Evolutionary conservation across 108 stramenopile genomes (phyloP), one percentile per base, ranked within the genome.

Genomic region (Aurantiochytrium sp.): DNA sequence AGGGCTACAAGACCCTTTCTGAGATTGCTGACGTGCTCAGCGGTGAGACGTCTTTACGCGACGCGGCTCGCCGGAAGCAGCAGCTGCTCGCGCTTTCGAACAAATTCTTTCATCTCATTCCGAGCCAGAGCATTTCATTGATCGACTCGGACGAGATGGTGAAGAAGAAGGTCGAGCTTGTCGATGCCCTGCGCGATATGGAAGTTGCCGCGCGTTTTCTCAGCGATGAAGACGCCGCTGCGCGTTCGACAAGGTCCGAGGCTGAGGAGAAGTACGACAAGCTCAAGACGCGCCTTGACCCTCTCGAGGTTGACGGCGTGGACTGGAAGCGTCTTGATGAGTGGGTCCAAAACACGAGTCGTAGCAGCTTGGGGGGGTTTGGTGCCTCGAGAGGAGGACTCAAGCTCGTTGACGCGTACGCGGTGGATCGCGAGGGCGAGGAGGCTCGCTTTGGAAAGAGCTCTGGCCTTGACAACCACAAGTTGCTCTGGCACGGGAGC

Each of bases 401-500:
- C 6, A 83, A 83, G 76, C 47, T 90, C 55, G 55, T 90, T 18
- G 88, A 90, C 18, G 88, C 88, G 18, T 90, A 72, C 47, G 60
- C 16, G 43, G 90, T 88, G 5, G 8, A 19, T 58, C 73, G 90
- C 23, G 90, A 60, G n/a, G 90, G 88, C 18, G 90, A 90, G 58
- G 64, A 45, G 5, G 21, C 12, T 14, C 90, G 88, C 42, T 90
- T 90, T 59, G 87, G 18, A 0, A 55, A 49, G 45, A 57, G 6
- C 6, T 14, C 43, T 59, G 4, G 83, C 21, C 58, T 88, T 28
- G 72, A 43, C 25, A 73, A 91, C 57, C 44, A 60, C 49, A 88
- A 64, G 21, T 51, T 91, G 0, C 47, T 91, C 29, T 91, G 91
- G 91, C 91, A 91, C 76, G 91, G 91, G 5, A 87, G 76, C 25